Evolutionary conservation across 2,329 filamentous ascomycete genomes (phyloP), one percentile per base, ranked within the genome.

Genomic region (Claviceps arundinis): DNA sequence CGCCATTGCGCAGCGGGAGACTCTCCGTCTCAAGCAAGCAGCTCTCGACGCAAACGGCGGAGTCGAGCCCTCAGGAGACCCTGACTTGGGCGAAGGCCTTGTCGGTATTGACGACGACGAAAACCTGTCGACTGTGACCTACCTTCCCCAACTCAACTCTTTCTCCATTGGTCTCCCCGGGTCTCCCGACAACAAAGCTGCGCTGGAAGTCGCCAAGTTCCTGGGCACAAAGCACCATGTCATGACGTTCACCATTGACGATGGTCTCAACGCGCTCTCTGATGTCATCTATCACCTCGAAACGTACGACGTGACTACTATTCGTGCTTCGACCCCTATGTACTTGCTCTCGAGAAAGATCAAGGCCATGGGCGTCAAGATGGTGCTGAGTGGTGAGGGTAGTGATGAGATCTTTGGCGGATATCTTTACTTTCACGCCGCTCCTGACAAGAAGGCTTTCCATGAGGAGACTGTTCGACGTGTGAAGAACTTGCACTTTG

Each of bases 361-460:
- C 77, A 98, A 98, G 78, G 93, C 90, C 38, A 91, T 96, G 84
- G 93, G 93, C 57, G 87, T 98, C 65, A 98, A 98, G 81, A 98
- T 98, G 93, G 93, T 98, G 53, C 79, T 98, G 56, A 94, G 87
- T 63, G 93, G 93, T 56, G 93, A 98, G 73, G 93, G 93, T 48
- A 93, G 87, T 64, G 93, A 98, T 69, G 93, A 98, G 73, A 96
- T 96, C 67, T 97, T 97, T 61, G 93, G 93, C 57, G 93, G 93
- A 50, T 98, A 98, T 71, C 82, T 98, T 19, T 98, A 98, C 78
- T 98, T 98, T 82, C 89, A 95, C 70, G 87, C 85, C 56, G 93
- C 93, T 2, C 93, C 93, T 22, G 79, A 89, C 76, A 91, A 86
- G 75, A 81, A 86, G 62, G 85, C 82, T n/a, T 94, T 98, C 77